A percentile compares a stretch with the other conserved stretches of the same genome.
Conservation (phyloP, 2,329 filamentous ascomycete species). For the Ilyonectria robusta region DNA sequence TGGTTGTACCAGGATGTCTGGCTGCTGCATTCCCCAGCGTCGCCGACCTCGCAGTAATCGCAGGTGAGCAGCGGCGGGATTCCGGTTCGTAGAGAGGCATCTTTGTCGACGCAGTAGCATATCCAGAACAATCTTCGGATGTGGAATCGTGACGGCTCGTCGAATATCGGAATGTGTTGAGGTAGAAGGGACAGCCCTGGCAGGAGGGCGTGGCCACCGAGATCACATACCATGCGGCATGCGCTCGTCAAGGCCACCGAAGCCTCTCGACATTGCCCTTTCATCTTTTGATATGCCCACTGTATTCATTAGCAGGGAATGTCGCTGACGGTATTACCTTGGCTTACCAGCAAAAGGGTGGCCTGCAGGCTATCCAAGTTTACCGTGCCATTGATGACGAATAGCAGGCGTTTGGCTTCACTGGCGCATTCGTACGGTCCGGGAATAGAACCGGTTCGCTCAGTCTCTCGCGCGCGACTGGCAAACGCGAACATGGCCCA, state of each 20-base stretch:
- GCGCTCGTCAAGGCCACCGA: background rate
- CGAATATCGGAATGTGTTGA: background rate
- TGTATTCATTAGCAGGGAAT: background rate
- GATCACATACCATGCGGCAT: conserved; percentile 17
- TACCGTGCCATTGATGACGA: background rate
- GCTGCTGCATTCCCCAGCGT: background rate
- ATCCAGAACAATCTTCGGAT: conserved; percentile 11
- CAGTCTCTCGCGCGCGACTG: background rate
- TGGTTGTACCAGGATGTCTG: conserved; percentile 20
- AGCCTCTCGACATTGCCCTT: conserved; percentile 12
- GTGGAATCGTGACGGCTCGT: background rate
- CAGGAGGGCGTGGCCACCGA: background rate
- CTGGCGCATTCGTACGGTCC: conserved; percentile 1
- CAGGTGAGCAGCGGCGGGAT: conserved; percentile 8
- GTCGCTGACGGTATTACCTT: background rate
- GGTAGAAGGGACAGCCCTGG: background rate
- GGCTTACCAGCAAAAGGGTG: conserved; percentile 2
- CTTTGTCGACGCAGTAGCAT: conserved; percentile 13
- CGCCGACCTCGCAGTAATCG: background rate
- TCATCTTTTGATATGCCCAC: conserved; percentile 7
- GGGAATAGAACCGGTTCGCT: background rate
- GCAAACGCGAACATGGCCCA: conserved; percentile 6
- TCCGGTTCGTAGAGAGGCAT: conserved; percentile 5
- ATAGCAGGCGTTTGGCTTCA: conserved; percentile 5
- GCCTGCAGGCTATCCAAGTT: background rate